A percentile compares a stretch with the other conserved stretches of the same genome.
These are phyloP conservation scores for Logfia minima DNA, from an alignment of 129 eudicot genomes.

Conservation along the genomic window DNA sequence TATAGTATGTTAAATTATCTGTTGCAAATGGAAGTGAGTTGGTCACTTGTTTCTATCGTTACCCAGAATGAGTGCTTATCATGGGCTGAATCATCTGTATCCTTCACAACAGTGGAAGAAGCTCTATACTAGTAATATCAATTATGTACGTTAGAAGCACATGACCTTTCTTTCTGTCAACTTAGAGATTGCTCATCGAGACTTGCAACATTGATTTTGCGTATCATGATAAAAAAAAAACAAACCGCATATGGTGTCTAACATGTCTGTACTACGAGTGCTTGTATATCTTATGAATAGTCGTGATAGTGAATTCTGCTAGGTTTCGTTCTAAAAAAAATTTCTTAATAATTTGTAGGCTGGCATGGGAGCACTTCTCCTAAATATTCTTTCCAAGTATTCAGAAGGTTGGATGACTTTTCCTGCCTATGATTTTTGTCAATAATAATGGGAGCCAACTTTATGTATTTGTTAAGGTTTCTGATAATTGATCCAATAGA, in stretches of 20 bases:
- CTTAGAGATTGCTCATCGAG: conserved; percentile 8
- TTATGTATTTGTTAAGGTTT: conserved; percentile 1
- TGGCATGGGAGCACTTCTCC: conserved; percentile 85
- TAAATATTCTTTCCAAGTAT: conserved; percentile 86
- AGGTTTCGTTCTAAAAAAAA: no score
- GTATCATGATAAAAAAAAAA: neutral
- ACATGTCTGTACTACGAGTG: neutral
- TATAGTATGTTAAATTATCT: neutral
- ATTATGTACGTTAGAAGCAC: neutral
- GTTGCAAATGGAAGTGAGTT: neutral
- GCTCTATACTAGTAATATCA: neutral
- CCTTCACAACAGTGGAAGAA: neutral
- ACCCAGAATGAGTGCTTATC: neutral
- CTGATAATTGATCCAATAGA: neutral
- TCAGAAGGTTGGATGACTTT: conserved; percentile 60
- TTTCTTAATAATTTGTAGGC: conserved; percentile 56
- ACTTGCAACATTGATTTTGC: conserved; percentile 1
- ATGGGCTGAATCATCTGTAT: conserved; percentile 5
- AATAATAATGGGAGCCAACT: neutral
- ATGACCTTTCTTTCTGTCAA: conserved; percentile 13
- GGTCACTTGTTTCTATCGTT: neutral
- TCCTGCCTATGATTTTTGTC: neutral
- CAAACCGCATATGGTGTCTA: neutral
- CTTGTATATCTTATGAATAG: neutral
- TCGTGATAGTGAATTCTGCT: conserved; percentile 1